Percentiles rank a stretch among this genome's conserved stretches.
phyloP scores from a whole-genome alignment of 1,139 yeast species.

The Blastobotrys arbuscula region DNA sequence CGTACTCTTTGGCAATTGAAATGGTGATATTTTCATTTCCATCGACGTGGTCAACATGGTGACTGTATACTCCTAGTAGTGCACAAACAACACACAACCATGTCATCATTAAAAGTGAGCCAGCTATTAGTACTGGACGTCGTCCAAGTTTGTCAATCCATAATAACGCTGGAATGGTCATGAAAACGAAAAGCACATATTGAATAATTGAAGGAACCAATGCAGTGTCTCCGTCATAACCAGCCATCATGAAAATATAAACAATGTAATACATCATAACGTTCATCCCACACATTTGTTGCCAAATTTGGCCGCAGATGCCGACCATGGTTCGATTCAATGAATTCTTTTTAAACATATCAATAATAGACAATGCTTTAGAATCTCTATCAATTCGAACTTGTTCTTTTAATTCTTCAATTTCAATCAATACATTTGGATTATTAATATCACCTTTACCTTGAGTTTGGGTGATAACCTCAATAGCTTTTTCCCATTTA shows the following conservation, averaged over 20 bases:
- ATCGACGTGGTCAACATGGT: constrained; percentile 30
- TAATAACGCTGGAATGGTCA: constrained; percentile 40
- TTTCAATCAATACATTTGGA: constrained; percentile 50
- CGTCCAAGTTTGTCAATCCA: constrained; percentile 51
- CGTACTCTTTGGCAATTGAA: constrained; percentile 38
- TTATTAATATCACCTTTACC: constrained; percentile 50
- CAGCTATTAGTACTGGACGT: constrained; percentile 40
- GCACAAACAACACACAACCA: constrained; percentile 43
- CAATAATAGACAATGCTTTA: constrained; percentile 34
- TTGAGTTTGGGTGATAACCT: constrained; percentile 46
- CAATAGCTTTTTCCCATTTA: constrained; percentile 59
- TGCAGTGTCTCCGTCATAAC: constrained; percentile 29
- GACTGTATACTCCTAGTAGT: constrained; percentile 37
- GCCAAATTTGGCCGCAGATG: constrained; percentile 61
- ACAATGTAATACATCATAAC: constrained; percentile 49
- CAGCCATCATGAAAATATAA: constrained; percentile 38
- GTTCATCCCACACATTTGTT: constrained; percentile 67
- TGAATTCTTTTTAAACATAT: constrained; percentile 46
- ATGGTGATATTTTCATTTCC: constrained; percentile 44
- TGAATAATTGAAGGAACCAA: constrained; percentile 56
- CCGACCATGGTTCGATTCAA: constrained; percentile 49
- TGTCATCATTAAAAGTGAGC: constrained; percentile 42
- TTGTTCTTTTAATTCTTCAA: constrained; percentile 52
- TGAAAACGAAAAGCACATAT: constrained; percentile 43
- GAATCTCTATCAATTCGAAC: constrained; percentile 28